Conservation (phyloP, 768 basidiomycete species). For the Dioszegia hungarica region DNA sequence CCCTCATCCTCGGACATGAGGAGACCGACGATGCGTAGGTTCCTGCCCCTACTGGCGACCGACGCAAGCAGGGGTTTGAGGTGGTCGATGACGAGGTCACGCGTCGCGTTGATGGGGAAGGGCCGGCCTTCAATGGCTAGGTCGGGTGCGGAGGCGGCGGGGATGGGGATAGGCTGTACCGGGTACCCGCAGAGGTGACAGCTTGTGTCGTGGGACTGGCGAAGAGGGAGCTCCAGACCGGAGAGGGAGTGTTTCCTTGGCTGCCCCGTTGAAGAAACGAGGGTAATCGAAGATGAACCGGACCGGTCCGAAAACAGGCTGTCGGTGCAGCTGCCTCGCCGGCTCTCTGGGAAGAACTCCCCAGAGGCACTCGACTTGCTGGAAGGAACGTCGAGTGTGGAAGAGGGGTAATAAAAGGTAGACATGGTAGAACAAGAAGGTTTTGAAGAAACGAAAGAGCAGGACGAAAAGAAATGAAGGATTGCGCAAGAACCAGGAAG, state of each 20-base stretch:
- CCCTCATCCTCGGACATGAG: constrained; percentile 17
- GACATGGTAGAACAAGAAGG: too few species aligned
- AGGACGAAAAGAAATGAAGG: not conserved
- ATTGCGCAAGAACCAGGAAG: not conserved
- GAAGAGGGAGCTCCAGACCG: not conserved
- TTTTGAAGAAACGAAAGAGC: not conserved
- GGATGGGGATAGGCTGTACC: not conserved
- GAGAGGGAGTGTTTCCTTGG: not conserved
- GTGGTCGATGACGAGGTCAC: not conserved
- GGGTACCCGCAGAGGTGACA: not conserved
- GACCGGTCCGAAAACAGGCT: not conserved
- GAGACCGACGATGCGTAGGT: constrained; percentile 18
- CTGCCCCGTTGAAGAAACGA: not conserved
- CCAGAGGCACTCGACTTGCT: not conserved
- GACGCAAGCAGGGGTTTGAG: constrained; percentile 6
- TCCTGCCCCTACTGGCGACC: not conserved
- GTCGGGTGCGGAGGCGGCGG: not conserved
- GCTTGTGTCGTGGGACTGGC: not conserved
- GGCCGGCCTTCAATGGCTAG: not conserved
- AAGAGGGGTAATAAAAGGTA: not conserved
- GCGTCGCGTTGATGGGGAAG: constrained; percentile 3
- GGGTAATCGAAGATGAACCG: not conserved
- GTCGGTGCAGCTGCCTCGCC: not conserved
- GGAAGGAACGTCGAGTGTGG: not conserved
- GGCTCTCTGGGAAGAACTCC: not conserved